phyloP scores from a whole-genome alignment of 176 grass and related monocot genomes.

The Puccinellia tenuiflora region DNA sequence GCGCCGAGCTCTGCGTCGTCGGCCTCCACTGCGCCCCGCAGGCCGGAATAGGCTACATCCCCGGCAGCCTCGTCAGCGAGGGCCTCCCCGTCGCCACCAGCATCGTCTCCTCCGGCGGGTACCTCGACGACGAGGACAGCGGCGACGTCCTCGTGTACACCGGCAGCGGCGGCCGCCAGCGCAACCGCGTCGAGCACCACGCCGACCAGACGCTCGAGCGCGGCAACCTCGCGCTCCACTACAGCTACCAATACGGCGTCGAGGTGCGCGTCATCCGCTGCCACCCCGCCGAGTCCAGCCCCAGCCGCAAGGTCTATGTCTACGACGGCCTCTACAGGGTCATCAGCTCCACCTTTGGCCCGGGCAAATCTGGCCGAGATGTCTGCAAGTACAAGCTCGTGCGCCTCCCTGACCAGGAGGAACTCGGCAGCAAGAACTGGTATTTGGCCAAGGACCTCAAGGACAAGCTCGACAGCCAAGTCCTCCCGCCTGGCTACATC shows the following conservation, averaged over 20 bases:
- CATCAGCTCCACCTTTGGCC: constrained; percentile 35
- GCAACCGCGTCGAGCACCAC: constrained; percentile 41
- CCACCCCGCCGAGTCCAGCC: constrained; percentile 24
- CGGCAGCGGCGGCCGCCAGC: constrained; percentile 73
- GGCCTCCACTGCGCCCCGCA: constrained; percentile 75
- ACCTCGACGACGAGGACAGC: constrained; percentile 81
- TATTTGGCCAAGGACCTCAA: constrained; percentile 47
- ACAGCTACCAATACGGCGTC: constrained; percentile 67
- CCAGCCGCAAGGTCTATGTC: constrained; percentile 54
- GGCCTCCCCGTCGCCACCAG: constrained; percentile 80
- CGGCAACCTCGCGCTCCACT: constrained; percentile 82
- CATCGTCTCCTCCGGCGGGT: constrained; percentile 82
- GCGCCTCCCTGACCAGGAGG: constrained; percentile 48
- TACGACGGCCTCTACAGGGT: constrained; percentile 90
- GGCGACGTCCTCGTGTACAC: constrained; percentile 80
- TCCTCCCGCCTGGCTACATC: constrained; percentile 41
- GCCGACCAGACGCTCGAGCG: constrained; percentile 63
- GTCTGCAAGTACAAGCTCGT: constrained; percentile 70
- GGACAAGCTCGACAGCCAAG: constrained; percentile 19
- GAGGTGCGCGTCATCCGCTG: constrained; percentile 79
- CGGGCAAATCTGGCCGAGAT: constrained; percentile 54
- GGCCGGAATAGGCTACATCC: constrained; percentile 71
- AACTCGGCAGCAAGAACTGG: constrained; percentile 49
- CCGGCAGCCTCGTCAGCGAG: constrained; percentile 32
- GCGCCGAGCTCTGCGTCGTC: constrained; percentile 73